Evolutionary conservation across 2,329 filamentous ascomycete species (phyloP), one percentile per base, ranked within the genome.

Genomic region (Neobulgaria alba): DNA sequence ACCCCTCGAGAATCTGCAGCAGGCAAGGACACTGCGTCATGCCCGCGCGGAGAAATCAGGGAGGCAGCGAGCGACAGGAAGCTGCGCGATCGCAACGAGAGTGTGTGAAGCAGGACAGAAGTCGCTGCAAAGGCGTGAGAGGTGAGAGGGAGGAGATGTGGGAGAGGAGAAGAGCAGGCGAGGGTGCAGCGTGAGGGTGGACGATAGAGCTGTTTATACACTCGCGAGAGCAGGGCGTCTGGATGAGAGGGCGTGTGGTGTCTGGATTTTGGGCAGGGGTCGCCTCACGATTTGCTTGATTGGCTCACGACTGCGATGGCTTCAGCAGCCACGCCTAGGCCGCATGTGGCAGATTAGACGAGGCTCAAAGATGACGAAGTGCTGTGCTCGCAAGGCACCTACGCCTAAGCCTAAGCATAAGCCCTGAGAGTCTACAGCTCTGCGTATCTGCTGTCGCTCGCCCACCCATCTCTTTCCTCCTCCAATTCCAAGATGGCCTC

Each of bases 401-500:
- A 34, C 19, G 21, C 37, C 15, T 21, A n/a, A n/a, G n/a, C n/a
- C n/a, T n/a, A n/a, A 17, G 14, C 15, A 10, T 15, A 39, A 31
- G 36, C 38, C 12, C n/a, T 16, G 26, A 41, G 30, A 10, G 15
- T 16, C 17, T 42, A 17, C 18, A 38, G 29, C 40, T 29, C 20
- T 17, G 21, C 19, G 21, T 42, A 30, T 37, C 40, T 29, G 20
- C 26, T 43, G 20, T 39, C 41, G 33, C 30, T 35, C 36, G 15
- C 23, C 30, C 37, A 18, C 30, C 18, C 17, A 38, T 32, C 23
- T 15, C 29, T 33, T 12, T 31, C 41, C 39, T 35, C 37, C 10
- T 36, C 34, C 29, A 12, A 34, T 29, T 33, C 42, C 46, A 49
- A 34, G 12, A 92, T 92, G 85, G 80, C 85, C 46, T 84, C 85